These are phyloP conservation scores for Phaeophleospora eucalypticola DNA, from an alignment of 2,329 filamentous ascomycete species.

Conservation along the genomic window DNA sequence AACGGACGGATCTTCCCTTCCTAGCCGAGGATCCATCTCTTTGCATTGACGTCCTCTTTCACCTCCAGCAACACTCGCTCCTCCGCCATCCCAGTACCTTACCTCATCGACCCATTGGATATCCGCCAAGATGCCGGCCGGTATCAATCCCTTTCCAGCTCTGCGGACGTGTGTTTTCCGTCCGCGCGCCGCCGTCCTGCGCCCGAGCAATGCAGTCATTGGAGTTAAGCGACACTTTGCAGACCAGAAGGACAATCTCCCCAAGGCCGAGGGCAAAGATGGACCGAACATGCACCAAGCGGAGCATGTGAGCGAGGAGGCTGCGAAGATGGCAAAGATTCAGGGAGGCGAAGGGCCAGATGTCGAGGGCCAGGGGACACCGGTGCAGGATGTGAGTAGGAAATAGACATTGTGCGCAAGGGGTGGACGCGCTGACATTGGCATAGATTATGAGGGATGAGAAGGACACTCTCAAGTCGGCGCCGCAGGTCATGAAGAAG, in stretches of 20 bases:
- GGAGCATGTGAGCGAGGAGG: conserved; percentile 63
- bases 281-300: conserved; percentile 52
- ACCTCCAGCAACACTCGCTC: background rate
- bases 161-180: conserved; percentile 20
- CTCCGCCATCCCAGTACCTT: background rate
- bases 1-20: too few species aligned
- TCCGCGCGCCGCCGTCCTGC: conserved; percentile 17
- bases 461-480: conserved; percentile 57
- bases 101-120: background rate
- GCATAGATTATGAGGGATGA: conserved; percentile 61
- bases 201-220: conserved; percentile 18
- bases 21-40: background rate
- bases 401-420: background rate
- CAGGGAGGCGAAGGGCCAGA: conserved; percentile 58
- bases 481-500: conserved; percentile 64
- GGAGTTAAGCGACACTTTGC: conserved; percentile 25
- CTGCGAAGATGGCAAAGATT: conserved; percentile 56
- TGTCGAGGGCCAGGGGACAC: conserved; percentile 58
- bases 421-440: conserved; percentile 1
- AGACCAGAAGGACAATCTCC: conserved; percentile 28
- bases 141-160: conserved; percentile 19
- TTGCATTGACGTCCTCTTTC: background rate
- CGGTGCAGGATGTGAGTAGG: conserved; percentile 57
- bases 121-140: conserved; percentile 14
- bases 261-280: conserved; percentile 28